Evolutionary conservation across 202 grass and related monocot genomes (phyloP).

Genomic region (Brachypodium distachyon): DNA sequence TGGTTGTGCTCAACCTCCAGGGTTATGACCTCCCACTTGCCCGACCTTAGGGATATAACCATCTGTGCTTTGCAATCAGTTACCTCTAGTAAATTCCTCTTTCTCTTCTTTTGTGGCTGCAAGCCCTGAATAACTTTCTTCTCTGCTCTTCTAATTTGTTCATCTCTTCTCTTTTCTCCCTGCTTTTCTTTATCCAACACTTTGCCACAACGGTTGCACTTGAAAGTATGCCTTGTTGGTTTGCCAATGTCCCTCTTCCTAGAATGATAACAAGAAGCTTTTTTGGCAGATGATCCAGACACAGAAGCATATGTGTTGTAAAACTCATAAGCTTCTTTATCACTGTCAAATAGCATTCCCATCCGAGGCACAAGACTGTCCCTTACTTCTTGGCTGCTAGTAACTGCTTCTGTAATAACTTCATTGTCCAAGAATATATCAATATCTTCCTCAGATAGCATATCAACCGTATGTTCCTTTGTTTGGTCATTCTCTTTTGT

Average conservation of each 20-base stretch:
- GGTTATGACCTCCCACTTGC: not conserved
- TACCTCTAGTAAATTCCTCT: not conserved
- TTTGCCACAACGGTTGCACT: not conserved
- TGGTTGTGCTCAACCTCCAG: not conserved
- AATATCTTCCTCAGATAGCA: not conserved
- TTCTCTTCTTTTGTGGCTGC: not conserved
- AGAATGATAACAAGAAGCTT: not conserved
- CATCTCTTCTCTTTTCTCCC: not conserved
- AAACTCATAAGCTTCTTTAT: not conserved
- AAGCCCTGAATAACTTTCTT: not conserved
- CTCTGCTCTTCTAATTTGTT: not conserved
- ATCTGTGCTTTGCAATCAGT: not conserved
- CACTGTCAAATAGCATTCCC: not conserved
- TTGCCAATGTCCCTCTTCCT: too few species aligned
- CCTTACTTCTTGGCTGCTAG: not conserved
- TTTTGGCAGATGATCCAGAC: not conserved
- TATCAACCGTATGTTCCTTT: too few species aligned
- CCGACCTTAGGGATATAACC: not conserved
- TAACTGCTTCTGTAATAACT: too few species aligned
- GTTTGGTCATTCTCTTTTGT: too few species aligned
- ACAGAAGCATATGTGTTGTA: not conserved
- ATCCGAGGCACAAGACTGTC: not conserved
- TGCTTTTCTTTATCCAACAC: not conserved
- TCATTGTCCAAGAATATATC: not conserved
- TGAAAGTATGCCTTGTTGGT: not conserved